Evolutionary conservation across 179 eudicot genomes (phyloP), one percentile per base, ranked within the genome.

Genomic region (Monotropa hypopitys): DNA sequence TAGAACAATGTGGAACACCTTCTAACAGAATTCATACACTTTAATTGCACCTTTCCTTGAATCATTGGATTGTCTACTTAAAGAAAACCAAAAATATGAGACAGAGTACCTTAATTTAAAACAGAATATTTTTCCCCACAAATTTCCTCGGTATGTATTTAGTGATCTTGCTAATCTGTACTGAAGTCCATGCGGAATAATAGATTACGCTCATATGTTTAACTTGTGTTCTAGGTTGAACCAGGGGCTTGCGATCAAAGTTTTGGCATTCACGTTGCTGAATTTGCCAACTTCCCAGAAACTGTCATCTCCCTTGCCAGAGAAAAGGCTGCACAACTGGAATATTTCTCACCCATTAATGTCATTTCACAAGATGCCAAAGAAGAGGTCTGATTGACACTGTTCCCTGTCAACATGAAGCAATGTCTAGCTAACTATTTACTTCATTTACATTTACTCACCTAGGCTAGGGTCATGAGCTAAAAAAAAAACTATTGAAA

Each of bases 191-290:
- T 69, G 38, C 42, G 43, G 28, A 49, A 73, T 43, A 43, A 56
- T 38, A 21, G 30, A 32, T 38, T 54, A 46, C 28, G 15, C 23
- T 53, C 16, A 9, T 38, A 32, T 76, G 71, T 75, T 12, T 20
- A 72, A 35, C 26, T 43, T 80, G 53, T 47, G 72, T 82, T 77
- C 75, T 88, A 95, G 99, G 95, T 95, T 84, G 97, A 93, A 81
- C 91, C 89, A 50, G 99, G 99, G 40, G 97, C 99, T 73, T 95
- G 97, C 84, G 99, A 95, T 86, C 99, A 95, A 88, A 95, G 99
- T 87, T 93, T 95, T 69, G 99, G 97, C 45, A 95, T 93, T 75
- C 99, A 95, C 71, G 99, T 95, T 77, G 97, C 99, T 57, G 99
- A 95, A 76, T 95, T 93, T 84, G 97, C 99, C 16, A 93, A 93